These are phyloP conservation scores for Ganoderma lingzhi DNA, from an alignment of 1,284 basidiomycete species.

Conservation along the genomic window DNA sequence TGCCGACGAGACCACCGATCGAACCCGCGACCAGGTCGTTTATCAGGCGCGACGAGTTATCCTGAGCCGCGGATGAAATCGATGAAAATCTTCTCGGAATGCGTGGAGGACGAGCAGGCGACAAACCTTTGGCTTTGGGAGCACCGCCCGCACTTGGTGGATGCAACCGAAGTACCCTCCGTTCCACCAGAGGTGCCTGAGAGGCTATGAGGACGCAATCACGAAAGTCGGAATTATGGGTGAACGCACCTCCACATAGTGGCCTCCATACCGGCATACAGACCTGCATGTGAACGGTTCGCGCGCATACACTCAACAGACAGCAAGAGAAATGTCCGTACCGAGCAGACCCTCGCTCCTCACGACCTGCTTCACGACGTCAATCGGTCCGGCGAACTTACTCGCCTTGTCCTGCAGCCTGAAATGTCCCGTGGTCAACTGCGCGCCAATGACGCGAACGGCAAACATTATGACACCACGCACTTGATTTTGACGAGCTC, in stretches of 20 bases:
- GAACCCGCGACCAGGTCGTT: slow-evolving; percentile 95
- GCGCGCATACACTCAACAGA: not conserved
- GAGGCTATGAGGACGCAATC: not conserved
- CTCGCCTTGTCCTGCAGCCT: slow-evolving; percentile 93
- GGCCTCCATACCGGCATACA: slow-evolving; percentile 94
- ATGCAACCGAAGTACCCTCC: slow-evolving; percentile 96
- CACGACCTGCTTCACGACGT: slow-evolving; percentile 86
- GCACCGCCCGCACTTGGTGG: slow-evolving; percentile 78
- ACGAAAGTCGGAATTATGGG: not conserved
- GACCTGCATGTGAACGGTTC: slow-evolving; percentile 59
- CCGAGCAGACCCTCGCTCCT: slow-evolving; percentile 84
- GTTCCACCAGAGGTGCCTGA: slow-evolving; percentile 88
- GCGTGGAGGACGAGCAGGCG: not conserved
- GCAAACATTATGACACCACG: slow-evolving; percentile 18
- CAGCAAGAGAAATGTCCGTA: slow-evolving; percentile 6
- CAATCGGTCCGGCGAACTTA: slow-evolving; percentile 89
- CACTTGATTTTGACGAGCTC: slow-evolving; percentile 97
- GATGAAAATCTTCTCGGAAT: not conserved
- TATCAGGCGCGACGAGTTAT: slow-evolving; percentile 67
- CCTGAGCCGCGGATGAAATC: slow-evolving; percentile 48
- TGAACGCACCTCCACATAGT: slow-evolving; percentile 88
- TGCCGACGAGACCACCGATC: slow-evolving; percentile 92
- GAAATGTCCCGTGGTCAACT: not conserved
- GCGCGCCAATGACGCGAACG: not conserved
- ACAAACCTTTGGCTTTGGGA: slow-evolving; percentile 86